Evolutionary conservation across 2,329 filamentous ascomycete genomes (phyloP).

Genomic region (Colletotrichum sp.): DNA sequence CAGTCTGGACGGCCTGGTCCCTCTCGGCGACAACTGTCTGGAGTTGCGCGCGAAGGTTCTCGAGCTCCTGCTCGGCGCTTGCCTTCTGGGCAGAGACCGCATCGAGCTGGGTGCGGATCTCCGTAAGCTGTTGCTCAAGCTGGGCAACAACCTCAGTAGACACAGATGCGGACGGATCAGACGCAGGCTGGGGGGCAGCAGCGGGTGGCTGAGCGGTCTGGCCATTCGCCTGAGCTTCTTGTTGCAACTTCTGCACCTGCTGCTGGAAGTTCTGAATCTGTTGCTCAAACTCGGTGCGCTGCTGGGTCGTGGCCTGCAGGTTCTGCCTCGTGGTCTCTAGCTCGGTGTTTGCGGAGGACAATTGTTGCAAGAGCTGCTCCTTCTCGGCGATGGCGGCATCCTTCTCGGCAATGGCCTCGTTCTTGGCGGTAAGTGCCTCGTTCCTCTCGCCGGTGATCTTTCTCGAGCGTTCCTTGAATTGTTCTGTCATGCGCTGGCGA

Average conservation of each 20-base stretch:
- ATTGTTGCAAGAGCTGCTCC: conserved; percentile 53
- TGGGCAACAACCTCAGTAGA: conserved; percentile 52
- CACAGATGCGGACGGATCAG: conserved; percentile 43
- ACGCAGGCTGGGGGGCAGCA: conserved; percentile 33
- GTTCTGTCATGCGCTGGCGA: conserved; percentile 61
- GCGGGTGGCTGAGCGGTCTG: conserved; percentile 39
- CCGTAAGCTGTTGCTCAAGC: conserved; percentile 54
- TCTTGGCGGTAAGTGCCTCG: conserved; percentile 56
- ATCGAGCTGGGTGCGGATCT: conserved; percentile 66
- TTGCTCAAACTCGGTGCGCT: conserved; percentile 43
- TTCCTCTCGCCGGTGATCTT: conserved; percentile 60
- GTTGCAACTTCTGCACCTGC: conserved; percentile 42
- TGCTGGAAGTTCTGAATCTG: conserved; percentile 49
- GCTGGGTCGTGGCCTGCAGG: conserved; percentile 32
- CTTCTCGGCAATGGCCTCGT: conserved; percentile 55
- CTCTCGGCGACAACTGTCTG: conserved; percentile 66
- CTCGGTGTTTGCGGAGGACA: conserved; percentile 57
- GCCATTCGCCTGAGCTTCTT: conserved; percentile 39
- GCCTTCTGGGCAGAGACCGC: conserved; percentile 71
- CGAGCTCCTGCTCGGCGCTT: conserved; percentile 68
- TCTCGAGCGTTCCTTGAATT: conserved; percentile 66
- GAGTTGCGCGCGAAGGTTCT: conserved; percentile 62
- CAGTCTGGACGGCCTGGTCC: conserved; percentile 59
- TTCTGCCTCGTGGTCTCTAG: conserved; percentile 53
- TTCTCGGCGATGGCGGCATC: conserved; percentile 59